These are phyloP conservation scores for Byssochlamys sp. DNA, from an alignment of 2,329 filamentous ascomycete genomes.

Conservation along the genomic window DNA sequence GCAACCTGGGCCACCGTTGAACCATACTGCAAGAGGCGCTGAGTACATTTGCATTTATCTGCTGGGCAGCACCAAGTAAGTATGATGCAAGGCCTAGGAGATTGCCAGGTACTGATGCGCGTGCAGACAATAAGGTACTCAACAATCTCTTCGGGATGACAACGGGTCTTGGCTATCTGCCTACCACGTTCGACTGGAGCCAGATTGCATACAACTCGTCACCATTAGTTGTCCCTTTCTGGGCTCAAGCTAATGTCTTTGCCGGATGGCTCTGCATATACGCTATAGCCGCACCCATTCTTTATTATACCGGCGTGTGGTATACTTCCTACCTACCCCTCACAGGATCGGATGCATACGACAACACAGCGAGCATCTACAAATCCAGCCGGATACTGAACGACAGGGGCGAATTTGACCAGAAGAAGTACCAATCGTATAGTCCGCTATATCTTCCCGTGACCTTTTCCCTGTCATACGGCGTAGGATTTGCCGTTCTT, in stretches of 20 bases:
- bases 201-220: constrained; percentile 19
- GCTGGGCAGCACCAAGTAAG: constrained; percentile 36
- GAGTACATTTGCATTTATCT: constrained; percentile 25
- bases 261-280: constrained; percentile 28
- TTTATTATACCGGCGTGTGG: constrained; percentile 24
- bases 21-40: constrained; percentile 47
- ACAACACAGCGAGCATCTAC: constrained; percentile 44
- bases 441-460: constrained; percentile 53
- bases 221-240: constrained; percentile 23
- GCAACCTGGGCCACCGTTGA: constrained; percentile 47
- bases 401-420: constrained; percentile 43
- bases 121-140: constrained; percentile 26
- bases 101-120: constrained; percentile 24
- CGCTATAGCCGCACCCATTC: constrained; percentile 24
- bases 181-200: constrained; percentile 46
- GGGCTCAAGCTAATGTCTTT: constrained; percentile 32
- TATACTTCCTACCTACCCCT: constrained; percentile 20
- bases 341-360: constrained; percentile 20
- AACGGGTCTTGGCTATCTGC: constrained; percentile 38
- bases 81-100: constrained; percentile 9
- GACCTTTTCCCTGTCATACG: constrained; percentile 44
- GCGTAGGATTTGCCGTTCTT: constrained; percentile 54
- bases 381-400: constrained; percentile 50
- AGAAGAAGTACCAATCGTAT: constrained; percentile 49
- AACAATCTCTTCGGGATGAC: constrained; percentile 33